A percentile compares a stretch with the other conserved stretches of the same genome.
Conservation (phyloP, 495 filamentous ascomycete genomes). For the Penicillium diatomitis region DNA sequence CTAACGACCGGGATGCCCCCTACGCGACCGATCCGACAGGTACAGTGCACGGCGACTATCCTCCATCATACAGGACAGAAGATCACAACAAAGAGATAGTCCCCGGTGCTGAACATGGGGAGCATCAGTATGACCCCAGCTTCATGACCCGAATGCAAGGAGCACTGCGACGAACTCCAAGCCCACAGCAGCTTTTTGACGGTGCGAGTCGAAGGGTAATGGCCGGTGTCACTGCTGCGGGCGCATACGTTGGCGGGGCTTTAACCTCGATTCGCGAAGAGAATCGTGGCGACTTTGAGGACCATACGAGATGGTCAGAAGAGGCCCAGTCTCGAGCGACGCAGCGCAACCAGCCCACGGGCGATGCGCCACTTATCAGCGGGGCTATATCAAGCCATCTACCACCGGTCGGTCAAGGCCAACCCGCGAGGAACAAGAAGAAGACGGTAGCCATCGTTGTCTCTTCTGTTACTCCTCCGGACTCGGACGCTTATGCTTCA, state of each 20-base stretch:
- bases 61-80: slow-evolving; percentile 19
- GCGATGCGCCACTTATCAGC: slow-evolving; percentile 19
- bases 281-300: slow-evolving; percentile 67
- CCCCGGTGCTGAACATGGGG: slow-evolving; percentile 23
- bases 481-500: slow-evolving; percentile 50
- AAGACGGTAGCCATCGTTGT: slow-evolving; percentile 81
- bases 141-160: slow-evolving; percentile 73
- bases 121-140: slow-evolving; percentile 42
- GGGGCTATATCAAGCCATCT: slow-evolving; percentile 19
- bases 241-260: slow-evolving; percentile 66
- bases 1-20: slow-evolving; percentile 16
- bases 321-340: slow-evolving; percentile 50
- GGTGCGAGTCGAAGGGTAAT: slow-evolving; percentile 65
- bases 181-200: slow-evolving; percentile 80
- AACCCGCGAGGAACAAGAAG: slow-evolving; percentile 50
- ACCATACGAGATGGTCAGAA: slow-evolving; percentile 79
- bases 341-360: slow-evolving; percentile 21
- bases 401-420: slow-evolving; percentile 9
- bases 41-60: slow-evolving; percentile 16
- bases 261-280: slow-evolving; percentile 80
- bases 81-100: slow-evolving; percentile 25
- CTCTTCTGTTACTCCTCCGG: slow-evolving; percentile 53
- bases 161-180: slow-evolving; percentile 77
- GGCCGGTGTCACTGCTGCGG: slow-evolving; percentile 76
- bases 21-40: slow-evolving; percentile 25